Evolutionary conservation across 441 rosid species (phyloP).

Genomic region (Metrosideros polymorpha): DNA sequence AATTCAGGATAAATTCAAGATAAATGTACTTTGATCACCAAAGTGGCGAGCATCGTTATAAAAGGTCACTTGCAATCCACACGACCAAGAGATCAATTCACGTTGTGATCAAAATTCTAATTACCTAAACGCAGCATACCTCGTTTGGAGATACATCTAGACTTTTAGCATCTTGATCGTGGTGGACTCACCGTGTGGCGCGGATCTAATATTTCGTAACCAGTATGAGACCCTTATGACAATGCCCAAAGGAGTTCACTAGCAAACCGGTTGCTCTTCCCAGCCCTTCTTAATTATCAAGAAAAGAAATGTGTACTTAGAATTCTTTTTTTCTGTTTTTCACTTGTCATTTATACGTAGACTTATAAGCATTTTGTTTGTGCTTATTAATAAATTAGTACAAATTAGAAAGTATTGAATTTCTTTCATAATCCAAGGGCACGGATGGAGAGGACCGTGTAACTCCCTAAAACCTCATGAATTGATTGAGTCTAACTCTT

Average conservation of each 20-base stretch:
- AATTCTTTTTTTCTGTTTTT: background rate
- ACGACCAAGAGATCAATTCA: background rate
- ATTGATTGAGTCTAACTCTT: background rate
- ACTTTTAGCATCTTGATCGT: too few species aligned
- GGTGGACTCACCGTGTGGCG: too few species aligned
- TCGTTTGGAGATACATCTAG: background rate
- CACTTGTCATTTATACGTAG: background rate
- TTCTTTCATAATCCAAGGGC: background rate
- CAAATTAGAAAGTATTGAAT: background rate
- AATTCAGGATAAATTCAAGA: background rate
- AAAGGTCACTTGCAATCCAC: background rate
- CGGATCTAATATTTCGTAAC: too few species aligned
- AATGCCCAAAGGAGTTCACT: background rate
- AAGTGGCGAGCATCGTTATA: background rate
- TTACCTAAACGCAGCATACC: accelerated
- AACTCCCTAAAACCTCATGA: background rate
- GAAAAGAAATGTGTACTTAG: background rate
- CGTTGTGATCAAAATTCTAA: background rate
- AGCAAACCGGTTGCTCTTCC: accelerated
- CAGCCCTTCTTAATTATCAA: background rate
- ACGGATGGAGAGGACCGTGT: background rate
- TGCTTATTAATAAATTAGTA: background rate
- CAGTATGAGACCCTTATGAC: too few species aligned
- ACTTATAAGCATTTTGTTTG: background rate
- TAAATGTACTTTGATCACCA: background rate